A percentile compares a stretch with the other conserved stretches of the same genome.
Conservation (phyloP, 768 basidiomycete species). For the Hysterangium stoloniferum region DNA sequence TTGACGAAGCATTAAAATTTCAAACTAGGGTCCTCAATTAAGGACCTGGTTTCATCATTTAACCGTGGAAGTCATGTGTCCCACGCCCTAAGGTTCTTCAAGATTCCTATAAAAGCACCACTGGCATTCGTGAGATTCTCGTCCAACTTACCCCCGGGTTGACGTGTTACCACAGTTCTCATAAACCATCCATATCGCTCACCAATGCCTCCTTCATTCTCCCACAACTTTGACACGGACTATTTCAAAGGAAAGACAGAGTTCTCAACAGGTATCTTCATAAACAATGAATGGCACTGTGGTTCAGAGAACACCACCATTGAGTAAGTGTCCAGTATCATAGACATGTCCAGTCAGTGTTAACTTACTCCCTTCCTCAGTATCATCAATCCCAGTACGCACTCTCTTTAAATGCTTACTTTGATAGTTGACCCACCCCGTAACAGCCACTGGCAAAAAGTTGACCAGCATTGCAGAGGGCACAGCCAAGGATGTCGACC, state of each 20-base stretch:
- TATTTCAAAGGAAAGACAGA: constrained; percentile 50
- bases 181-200: no score
- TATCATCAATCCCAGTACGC: constrained; percentile 47
- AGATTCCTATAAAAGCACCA: no score
- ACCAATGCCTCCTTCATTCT: constrained; percentile 26
- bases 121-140: no score
- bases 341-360: constrained; percentile 4
- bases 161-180: no score
- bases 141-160: no score
- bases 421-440: constrained; percentile 12
- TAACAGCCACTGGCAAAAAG: constrained; percentile 53
- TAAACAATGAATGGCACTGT: constrained; percentile 58
- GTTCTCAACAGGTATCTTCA: constrained; percentile 63
- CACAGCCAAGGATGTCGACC: constrained; percentile 64
- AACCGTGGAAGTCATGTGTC: no score
- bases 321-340: constrained; percentile 44
- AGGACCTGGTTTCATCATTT: no score
- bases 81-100: no score
- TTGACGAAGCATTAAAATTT: no score
- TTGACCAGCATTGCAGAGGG: constrained; percentile 53
- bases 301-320: constrained; percentile 52
- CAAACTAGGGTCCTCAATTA: no score
- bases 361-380: constrained; percentile 24
- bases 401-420: background rate
- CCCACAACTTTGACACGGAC: constrained; percentile 44